phyloP scores from a whole-genome alignment of 345 rosid genomes.

The Nephelium lappaceum region DNA sequence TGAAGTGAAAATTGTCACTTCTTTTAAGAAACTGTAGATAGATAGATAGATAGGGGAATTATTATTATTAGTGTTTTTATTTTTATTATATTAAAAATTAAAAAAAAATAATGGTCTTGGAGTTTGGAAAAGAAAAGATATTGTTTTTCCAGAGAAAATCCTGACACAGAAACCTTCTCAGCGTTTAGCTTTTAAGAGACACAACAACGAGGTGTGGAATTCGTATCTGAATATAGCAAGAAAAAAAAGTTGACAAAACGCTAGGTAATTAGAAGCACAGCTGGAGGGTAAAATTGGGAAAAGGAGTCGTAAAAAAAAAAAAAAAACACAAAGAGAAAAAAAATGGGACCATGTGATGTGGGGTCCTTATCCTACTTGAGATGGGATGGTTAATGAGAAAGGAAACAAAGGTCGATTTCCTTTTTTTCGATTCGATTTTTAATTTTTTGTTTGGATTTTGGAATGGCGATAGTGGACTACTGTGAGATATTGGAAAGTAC shows the following conservation, averaged over 20 bases:
- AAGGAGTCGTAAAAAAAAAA: too few relatives aligned
- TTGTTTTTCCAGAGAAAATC: conserved; percentile 24
- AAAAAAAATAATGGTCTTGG: conserved; percentile 19
- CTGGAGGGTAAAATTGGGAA: neutral
- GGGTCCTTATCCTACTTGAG: conserved; percentile 13
- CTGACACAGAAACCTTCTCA: conserved; percentile 34
- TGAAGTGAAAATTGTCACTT: conserved; percentile 16
- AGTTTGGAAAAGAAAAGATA: conserved; percentile 25
- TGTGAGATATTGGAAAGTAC: neutral
- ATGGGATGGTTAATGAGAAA: neutral
- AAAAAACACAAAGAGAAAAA: neutral
- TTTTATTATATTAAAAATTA: neutral
- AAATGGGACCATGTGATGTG: conserved; percentile 17
- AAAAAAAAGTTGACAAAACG: neutral
- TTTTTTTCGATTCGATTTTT: neutral
- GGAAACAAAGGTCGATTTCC: neutral
- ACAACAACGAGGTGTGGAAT: conserved; percentile 29
- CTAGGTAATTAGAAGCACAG: neutral
- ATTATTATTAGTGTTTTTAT: neutral
- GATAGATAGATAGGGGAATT: neutral
- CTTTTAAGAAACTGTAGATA: conserved; percentile 28
- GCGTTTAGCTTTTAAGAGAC: conserved; percentile 44
- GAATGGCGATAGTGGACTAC: neutral
- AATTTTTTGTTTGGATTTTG: neutral
- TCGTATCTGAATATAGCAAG: neutral